Base-by-base conservation (phyloP, 345 rosid genomes). In the Populus davidiana region DNA sequence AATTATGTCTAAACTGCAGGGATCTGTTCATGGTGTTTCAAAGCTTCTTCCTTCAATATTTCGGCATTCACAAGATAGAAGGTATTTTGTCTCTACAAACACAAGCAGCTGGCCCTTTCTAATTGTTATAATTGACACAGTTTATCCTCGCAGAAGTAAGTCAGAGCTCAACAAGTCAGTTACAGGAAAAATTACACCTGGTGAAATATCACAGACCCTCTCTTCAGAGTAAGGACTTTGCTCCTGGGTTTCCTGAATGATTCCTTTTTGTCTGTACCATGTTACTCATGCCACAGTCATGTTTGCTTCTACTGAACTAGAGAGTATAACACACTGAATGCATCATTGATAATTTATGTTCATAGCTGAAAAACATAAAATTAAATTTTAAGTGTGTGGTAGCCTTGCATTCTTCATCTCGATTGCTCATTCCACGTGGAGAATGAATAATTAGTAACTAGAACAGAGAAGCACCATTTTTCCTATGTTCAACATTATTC, bases 21-120 rank as follows among this genome's bases (percentile, higher is more conserved):
- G 84, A 70, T 86, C 93, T 74, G 72, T 78, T 83, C 64, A 54
- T 72, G 82, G 70, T 72, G 80, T 69, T 77, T 76, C 88, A n/a
- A 78, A 81, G 80, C 61, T 71, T 70, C 85, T 74, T 80, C 84
- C 89, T 84, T 76, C 83, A 76, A 76, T 62, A 65, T 78, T 39
- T 75, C 83, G 41, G 52, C 88, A 70, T 27, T 67, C 86, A 65
- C 87, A 83, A 81, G 82, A 85, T 65, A 87, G 77, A 81, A 91
- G 98, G 97, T 94, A 81, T 25, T 73, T 29, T 49, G 71, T 29
- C 50, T 20, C 67, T 31, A 59, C 43, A 59, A 75, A 25, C 29
- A 21, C 18, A 20, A 31, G 27, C 18, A 78, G 29, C 18, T 41
- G 77, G 70, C 21, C 64, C 59, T 35, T 47, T 81, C 31, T 31